A percentile compares a stretch with the other conserved stretches of the same genome.
These are phyloP conservation scores for Zygosaccharomyces sapae DNA, from an alignment of 1,139 yeast species.

Conservation along the genomic window DNA sequence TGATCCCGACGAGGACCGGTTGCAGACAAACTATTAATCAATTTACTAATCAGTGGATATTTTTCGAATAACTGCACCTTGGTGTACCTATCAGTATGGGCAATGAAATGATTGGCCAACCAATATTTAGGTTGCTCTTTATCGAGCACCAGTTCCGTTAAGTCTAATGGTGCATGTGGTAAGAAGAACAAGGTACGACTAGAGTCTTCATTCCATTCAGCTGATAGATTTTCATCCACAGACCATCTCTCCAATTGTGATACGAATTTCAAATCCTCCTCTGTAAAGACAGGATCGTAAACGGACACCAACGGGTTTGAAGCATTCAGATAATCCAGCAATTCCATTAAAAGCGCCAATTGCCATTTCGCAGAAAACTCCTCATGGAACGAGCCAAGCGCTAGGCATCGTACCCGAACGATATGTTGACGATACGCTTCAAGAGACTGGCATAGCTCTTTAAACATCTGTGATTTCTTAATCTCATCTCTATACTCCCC, in stretches of 20 bases:
- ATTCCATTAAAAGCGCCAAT: constrained; percentile 49
- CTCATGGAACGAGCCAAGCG: constrained; percentile 63
- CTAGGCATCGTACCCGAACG: constrained; percentile 56
- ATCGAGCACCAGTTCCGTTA: constrained; percentile 47
- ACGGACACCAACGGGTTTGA: constrained; percentile 39
- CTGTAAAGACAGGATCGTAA: constrained; percentile 62
- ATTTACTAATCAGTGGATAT: constrained; percentile 43
- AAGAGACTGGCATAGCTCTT: constrained; percentile 25
- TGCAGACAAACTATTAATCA: constrained; percentile 36
- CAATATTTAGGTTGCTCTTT: constrained; percentile 38
- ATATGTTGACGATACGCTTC: constrained; percentile 11
- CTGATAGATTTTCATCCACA: constrained; percentile 22
- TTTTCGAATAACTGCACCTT: constrained; percentile 40
- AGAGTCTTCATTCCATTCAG: constrained; percentile 15
- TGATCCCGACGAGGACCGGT: background rate
- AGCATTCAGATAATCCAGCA: constrained; percentile 33
- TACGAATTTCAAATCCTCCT: constrained; percentile 42
- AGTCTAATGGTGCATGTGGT: constrained; percentile 69
- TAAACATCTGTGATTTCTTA: constrained; percentile 30
- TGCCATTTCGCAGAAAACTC: constrained; percentile 61
- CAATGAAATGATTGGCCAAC: constrained; percentile 48
- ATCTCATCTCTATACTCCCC: constrained; percentile 19
- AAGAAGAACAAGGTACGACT: constrained; percentile 47
- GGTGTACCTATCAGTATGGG: constrained; percentile 52
- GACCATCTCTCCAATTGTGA: constrained; percentile 27